Conservation (phyloP, 306 rosid genomes). For the Prunus davidiana region DNA sequence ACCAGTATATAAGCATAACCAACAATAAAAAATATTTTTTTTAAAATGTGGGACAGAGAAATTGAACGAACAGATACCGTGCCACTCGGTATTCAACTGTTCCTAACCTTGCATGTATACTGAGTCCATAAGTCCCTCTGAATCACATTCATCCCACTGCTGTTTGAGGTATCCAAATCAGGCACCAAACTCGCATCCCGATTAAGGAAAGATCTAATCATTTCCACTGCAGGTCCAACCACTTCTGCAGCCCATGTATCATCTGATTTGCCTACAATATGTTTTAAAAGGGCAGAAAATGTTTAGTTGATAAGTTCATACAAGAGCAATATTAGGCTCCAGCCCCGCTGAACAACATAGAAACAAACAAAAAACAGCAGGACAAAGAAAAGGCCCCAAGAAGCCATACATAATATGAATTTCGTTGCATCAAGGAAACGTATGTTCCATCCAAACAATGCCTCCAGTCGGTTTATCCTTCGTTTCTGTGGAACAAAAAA, state of each 20-base stretch:
- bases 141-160: constrained; percentile 32
- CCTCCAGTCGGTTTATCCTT: constrained; percentile 64
- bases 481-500: constrained; percentile 53
- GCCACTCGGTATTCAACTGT: background rate
- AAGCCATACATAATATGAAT: constrained; percentile 52
- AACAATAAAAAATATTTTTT: no score
- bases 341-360: background rate
- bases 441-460: constrained; percentile 72
- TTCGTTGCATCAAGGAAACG: constrained; percentile 69
- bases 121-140: constrained; percentile 90
- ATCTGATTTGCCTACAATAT: constrained; percentile 55
- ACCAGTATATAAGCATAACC: background rate
- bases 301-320: background rate
- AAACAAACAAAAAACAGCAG: background rate
- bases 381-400: background rate
- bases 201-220: constrained; percentile 51
- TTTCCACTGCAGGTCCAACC: constrained; percentile 54
- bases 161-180: constrained; percentile 20
- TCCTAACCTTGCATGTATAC: constrained; percentile 68
- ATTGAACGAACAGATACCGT: background rate
- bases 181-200: constrained; percentile 30
- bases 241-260: constrained; percentile 61
- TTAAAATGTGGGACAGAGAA: background rate
- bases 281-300: background rate
- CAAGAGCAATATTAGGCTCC: background rate